These are phyloP conservation scores for Tuber magnatum DNA, from an alignment of 495 filamentous ascomycete genomes.

Conservation along the genomic window DNA sequence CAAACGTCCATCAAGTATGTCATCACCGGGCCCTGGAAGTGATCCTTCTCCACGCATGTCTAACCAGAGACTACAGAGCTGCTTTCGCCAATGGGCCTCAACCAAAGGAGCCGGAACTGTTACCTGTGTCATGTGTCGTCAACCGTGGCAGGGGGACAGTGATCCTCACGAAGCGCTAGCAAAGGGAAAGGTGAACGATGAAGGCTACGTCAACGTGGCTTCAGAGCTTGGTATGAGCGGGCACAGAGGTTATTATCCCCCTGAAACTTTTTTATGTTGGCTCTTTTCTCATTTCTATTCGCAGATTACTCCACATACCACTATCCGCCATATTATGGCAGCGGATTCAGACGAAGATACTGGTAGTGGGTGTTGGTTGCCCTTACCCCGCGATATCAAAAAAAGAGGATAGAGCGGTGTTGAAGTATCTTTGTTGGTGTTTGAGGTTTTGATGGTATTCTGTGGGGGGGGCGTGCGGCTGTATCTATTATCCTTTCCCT, in stretches of 20 bases:
- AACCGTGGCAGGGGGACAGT: constrained; percentile 50
- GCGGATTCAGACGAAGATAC: neutral
- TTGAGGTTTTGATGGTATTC: neutral
- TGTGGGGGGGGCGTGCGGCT: neutral
- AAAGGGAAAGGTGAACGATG: constrained; percentile 41
- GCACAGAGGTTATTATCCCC: constrained; percentile 42
- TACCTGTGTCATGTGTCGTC: constrained; percentile 54
- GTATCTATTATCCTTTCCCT: neutral
- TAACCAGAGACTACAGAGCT: constrained; percentile 38
- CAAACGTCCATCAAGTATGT: constrained; percentile 56
- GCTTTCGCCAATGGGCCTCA: constrained; percentile 57
- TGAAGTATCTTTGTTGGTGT: neutral
- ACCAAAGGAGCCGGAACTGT: constrained; percentile 45
- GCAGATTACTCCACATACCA: neutral
- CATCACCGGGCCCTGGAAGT: neutral
- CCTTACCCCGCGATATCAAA: neutral
- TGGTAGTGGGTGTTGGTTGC: neutral
- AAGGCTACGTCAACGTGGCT: constrained; percentile 58
- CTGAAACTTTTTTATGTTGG: neutral
- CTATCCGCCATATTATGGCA: neutral
- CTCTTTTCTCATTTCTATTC: neutral
- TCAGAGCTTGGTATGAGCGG: constrained; percentile 51
- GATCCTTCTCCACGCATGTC: neutral
- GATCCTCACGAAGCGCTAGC: constrained; percentile 39
- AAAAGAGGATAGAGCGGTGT: neutral